Base-by-base conservation (phyloP, 345 rosid species). In the thale cress (Arabidopsis thaliana) region DNA sequence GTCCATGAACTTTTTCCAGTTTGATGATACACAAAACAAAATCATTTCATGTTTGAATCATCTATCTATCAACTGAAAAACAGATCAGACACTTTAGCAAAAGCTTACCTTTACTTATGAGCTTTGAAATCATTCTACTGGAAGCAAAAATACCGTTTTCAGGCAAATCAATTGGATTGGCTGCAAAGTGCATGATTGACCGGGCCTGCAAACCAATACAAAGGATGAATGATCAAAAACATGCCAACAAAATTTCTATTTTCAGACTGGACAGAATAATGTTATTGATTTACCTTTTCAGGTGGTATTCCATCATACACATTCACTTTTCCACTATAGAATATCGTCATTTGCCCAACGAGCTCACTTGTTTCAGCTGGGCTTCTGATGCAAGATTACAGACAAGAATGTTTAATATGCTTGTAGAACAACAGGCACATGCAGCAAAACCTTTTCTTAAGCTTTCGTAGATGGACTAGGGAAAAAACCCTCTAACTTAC, bases 251-350 rank as follows among this genome's bases (percentile, higher is more conserved):
- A 65, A 75, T 41, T 64, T 79, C 48, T 78, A 56, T 34, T 71
- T 77, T 78, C 68, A 79, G 75, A 44, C 82, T 67, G 75, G 82
- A 79, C 57, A 56, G 60, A 79, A 73, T 79, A 68, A 65, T 61
- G 77, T 69, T 65, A 65, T 61, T 75, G 62, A 48, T 45, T 86
- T 87, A 93, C 98, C 96, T 88, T 91, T 79, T 87, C 90, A 55
- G 84, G 81, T 30, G 91, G 83, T 73, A 93, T 84, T 42, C 86
- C 88, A 71, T 91, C 91, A 76, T 88, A 93, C 44, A 91, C 98
- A 68, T 88, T 91, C 76, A 91, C 89, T 84, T 89, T 91, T 30
- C 98, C 98, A 45, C 89, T 75, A 79, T 89, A 91, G 84, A 93
- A 89, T 73, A 93, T 89, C 0, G 97, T 85, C 98, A 93, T 88